Evolutionary conservation across 2,329 filamentous ascomycete species (phyloP), one percentile per base, ranked within the genome.

Genomic region (Fusarium sp.): DNA sequence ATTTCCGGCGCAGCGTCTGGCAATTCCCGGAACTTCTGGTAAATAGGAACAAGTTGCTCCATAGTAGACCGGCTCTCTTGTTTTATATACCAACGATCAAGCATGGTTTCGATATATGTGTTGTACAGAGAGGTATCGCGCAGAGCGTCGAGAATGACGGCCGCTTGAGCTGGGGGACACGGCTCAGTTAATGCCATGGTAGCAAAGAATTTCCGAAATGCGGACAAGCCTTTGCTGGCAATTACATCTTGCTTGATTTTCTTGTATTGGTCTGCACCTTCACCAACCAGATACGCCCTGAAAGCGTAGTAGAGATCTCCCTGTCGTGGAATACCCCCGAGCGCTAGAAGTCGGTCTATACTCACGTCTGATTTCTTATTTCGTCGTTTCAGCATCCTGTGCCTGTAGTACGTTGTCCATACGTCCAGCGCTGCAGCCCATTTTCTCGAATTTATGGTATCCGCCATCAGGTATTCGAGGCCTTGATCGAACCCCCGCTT

Each of bases 1-100:
- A 76, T 69, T 12, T 78, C 76, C 3, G 83, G 80, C 28, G 70
- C 71, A 24, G 75, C 78, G 10, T 71, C 73, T 2, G 81, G 77
- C 14, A 86, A 69, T 15, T 76, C 57, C 30, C 84, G 81, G 62
- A 85, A 86, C 23, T 78, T 73, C 15, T 74, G 70, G 69, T 87
- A 88, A 11, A 85, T 77, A 4, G 80, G 72, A 0, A 75, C 70
- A 1, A 83, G 76, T 26, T 80, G 72, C 24, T 74, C 70, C 14
- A 76, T 62, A 47, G 48, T 78, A 68, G 39, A 71, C 32, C 62
- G 74, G 10, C 70, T 56, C 38, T 78, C 74, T n/a, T 65, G 26
- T 7, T 74, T 74, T 43, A 56, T 68, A 60, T 65, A 75, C 65
- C 59, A 76, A 26, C 66, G 76, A 63, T 47, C 67, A 32, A 79